phyloP scores from a whole-genome alignment of 2,329 filamentous ascomycete species.

The Trichophyton simii region DNA sequence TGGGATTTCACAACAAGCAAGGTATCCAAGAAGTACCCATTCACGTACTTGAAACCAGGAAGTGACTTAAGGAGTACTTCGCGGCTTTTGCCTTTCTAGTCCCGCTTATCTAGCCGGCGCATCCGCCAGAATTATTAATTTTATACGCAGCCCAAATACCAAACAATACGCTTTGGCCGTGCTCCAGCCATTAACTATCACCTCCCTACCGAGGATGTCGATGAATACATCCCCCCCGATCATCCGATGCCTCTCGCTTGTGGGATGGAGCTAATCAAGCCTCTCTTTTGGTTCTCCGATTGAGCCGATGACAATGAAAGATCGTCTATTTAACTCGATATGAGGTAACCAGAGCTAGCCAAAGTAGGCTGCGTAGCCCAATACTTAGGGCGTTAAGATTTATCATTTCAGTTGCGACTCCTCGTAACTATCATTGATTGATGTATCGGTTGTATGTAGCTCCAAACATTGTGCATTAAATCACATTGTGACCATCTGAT shows the following conservation, averaged over 20 bases:
- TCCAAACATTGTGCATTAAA: too few relatives aligned
- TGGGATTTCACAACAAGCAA: neutral
- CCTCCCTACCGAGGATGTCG: neutral
- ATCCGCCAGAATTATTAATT: neutral
- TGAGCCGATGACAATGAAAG: neutral
- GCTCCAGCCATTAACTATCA: neutral
- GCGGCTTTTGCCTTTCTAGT: neutral
- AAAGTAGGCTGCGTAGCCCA: too few relatives aligned
- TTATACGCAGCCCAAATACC: neutral
- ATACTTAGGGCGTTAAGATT: too few relatives aligned
- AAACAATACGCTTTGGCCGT: neutral
- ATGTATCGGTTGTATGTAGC: too few relatives aligned
- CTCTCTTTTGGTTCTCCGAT: neutral
- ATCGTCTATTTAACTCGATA: neutral
- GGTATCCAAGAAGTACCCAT: neutral
- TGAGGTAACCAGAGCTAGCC: neutral
- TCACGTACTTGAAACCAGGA: too few relatives aligned
- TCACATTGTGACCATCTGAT: too few relatives aligned
- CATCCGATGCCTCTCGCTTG: neutral
- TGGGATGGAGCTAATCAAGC: neutral
- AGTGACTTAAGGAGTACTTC: neutral
- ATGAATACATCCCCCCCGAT: neutral
- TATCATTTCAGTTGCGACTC: too few relatives aligned
- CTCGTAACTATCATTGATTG: too few relatives aligned
- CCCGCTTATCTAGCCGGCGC: neutral